Conservation (phyloP, 768 basidiomycete species). For the Rhodotorula babjevae region DNA sequence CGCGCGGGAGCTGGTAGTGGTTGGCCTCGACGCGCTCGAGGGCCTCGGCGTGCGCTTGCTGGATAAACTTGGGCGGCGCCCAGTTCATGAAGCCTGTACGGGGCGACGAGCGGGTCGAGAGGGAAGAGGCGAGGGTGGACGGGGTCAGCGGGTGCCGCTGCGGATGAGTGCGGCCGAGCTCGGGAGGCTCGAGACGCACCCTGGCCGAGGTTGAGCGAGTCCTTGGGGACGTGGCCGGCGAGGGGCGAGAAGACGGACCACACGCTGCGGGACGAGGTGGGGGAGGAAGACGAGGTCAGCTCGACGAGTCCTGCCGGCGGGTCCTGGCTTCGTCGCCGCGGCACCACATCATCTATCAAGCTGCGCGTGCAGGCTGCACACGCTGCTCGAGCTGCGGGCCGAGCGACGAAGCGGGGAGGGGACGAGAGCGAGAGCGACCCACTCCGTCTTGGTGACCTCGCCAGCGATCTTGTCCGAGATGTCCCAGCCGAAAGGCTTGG, state of each 20-base stretch:
- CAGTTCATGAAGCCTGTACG: conserved; percentile 89
- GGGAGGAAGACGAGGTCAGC: neutral
- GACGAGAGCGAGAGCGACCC: neutral
- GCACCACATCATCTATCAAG: too few relatives aligned
- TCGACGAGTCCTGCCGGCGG: neutral
- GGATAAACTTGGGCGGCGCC: conserved; percentile 72
- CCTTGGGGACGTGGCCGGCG: conserved; percentile 58
- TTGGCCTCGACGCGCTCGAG: conserved; percentile 61
- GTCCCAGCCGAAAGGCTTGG: conserved; percentile 3
- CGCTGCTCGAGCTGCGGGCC: neutral
- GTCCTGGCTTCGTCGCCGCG: too few relatives aligned
- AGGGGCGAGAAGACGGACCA: conserved; percentile 65
- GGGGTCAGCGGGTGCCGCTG: neutral
- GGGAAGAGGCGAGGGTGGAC: too few relatives aligned
- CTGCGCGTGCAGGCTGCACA: too few relatives aligned
- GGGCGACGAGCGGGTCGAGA: too few relatives aligned
- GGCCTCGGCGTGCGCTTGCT: conserved; percentile 66
- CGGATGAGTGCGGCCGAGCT: conserved; percentile 19
- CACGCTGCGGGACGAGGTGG: conserved; percentile 52
- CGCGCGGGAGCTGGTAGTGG: conserved; percentile 72
- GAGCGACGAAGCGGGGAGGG: too few relatives aligned
- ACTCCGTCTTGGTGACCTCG: conserved; percentile 18
- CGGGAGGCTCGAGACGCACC: too few relatives aligned
- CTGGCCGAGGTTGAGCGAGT: conserved; percentile 92
- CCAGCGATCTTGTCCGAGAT: conserved; percentile 17